Evolutionary conservation across 495 filamentous ascomycete species (phyloP).

Genomic region (Thermothielavioides terrestris): DNA sequence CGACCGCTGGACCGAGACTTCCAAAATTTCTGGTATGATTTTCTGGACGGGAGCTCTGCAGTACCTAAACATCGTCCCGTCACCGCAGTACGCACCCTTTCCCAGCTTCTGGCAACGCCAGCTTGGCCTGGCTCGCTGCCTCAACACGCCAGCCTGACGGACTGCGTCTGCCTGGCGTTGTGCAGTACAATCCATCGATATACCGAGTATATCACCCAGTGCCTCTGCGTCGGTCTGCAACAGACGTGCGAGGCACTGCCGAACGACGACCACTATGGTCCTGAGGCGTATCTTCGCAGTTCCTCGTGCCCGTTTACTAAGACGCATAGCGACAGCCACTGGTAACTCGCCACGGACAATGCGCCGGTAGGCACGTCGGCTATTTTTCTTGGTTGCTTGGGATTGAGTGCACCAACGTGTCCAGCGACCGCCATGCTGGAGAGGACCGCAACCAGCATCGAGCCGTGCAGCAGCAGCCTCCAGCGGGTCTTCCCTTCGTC

Average conservation of each 20-base stretch:
- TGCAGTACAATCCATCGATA: no score
- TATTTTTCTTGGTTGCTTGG: neutral
- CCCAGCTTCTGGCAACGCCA: no score
- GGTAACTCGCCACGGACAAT: neutral
- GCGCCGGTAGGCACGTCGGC: neutral
- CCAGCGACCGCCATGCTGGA: slow-evolving; percentile 61
- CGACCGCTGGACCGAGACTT: neutral
- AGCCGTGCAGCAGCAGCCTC: slow-evolving; percentile 57
- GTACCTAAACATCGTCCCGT: no score
- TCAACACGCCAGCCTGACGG: neutral
- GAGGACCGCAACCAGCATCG: slow-evolving; percentile 67
- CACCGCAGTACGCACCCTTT: no score
- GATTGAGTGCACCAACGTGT: slow-evolving; percentile 1
- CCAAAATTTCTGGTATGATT: neutral
- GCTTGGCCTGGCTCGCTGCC: neutral
- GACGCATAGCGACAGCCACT: neutral
- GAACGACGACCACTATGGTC: neutral
- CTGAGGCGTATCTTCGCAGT: neutral
- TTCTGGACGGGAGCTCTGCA: neutral
- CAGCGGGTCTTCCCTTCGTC: slow-evolving; percentile 55
- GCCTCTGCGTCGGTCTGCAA: no score
- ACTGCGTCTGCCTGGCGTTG: neutral
- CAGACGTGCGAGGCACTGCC: neutral
- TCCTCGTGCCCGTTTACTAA: neutral
- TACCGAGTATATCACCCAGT: no score